These are phyloP conservation scores for Turnera subulata DNA, from an alignment of 345 rosid genomes.

Conservation along the genomic window DNA sequence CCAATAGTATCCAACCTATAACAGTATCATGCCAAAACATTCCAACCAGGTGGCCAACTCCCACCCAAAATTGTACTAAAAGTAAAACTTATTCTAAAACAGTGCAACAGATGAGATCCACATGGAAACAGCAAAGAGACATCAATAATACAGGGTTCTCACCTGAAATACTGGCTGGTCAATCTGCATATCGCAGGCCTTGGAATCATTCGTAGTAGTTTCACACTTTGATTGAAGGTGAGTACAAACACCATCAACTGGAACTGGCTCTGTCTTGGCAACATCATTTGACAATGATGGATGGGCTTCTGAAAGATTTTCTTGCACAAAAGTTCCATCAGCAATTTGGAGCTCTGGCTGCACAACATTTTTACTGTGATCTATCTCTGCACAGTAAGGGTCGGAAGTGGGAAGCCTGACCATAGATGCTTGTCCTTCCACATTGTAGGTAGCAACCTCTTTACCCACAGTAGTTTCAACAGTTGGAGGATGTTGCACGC, in stretches of 20 bases:
- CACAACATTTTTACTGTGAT: neutral
- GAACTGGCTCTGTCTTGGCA: constrained; percentile 13
- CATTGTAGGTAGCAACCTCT: constrained; percentile 10
- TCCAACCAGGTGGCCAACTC: too few relatives aligned
- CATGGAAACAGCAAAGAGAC: too few relatives aligned
- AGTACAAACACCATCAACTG: constrained; percentile 11
- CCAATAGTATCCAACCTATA: too few relatives aligned
- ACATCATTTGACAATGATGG: constrained; percentile 9
- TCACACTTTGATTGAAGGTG: constrained; percentile 7
- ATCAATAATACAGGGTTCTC: neutral
- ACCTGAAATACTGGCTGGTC: constrained; percentile 10
- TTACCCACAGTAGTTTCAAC: constrained; percentile 6
- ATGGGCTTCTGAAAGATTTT: constrained; percentile 2
- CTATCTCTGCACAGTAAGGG: constrained; percentile 1
- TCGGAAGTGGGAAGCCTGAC: neutral
- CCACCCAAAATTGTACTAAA: neutral
- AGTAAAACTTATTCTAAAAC: neutral
- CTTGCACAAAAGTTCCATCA: constrained; percentile 1
- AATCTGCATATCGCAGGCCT: constrained; percentile 11
- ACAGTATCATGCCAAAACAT: too few relatives aligned
- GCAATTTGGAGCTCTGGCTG: neutral
- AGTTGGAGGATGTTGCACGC: constrained; percentile 8
- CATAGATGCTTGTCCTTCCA: neutral
- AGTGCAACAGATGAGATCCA: too few relatives aligned
- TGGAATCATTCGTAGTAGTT: constrained; percentile 3